Evolutionary conservation across 179 eudicot genomes (phyloP).

Genomic region (Pouteria campechiana): DNA sequence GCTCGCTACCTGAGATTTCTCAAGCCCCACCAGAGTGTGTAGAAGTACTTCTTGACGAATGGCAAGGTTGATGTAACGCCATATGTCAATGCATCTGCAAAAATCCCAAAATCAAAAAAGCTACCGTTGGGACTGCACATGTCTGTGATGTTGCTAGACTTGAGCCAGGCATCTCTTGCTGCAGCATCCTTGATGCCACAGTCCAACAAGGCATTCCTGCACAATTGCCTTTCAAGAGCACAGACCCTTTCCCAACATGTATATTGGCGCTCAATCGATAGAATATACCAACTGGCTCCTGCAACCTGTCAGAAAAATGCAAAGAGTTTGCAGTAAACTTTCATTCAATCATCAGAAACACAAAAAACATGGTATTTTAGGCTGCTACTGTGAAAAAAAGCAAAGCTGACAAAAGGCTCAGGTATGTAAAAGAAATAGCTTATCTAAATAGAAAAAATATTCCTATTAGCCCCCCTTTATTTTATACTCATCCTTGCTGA

Average conservation of each 20-base stretch:
- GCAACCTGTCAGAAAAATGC: slow-evolving; percentile 12
- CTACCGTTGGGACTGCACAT: slow-evolving; percentile 9
- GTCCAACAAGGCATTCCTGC: slow-evolving; percentile 11
- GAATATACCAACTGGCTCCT: slow-evolving; percentile 38
- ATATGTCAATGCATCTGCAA: slow-evolving; percentile 12
- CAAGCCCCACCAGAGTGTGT: slow-evolving; percentile 40
- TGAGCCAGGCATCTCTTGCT: slow-evolving; percentile 9
- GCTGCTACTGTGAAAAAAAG: no score
- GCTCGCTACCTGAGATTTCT: slow-evolving; percentile 21
- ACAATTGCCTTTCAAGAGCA: slow-evolving; percentile 2
- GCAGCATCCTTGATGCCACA: slow-evolving; percentile 9
- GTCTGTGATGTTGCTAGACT: slow-evolving; percentile 14
- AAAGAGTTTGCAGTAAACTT: neutral
- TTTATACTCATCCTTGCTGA: no score
- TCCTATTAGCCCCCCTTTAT: no score
- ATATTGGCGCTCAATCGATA: slow-evolving; percentile 30
- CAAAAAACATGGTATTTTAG: no score
- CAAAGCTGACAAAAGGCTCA: no score
- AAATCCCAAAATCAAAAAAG: slow-evolving; percentile 25
- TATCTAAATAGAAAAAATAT: no score
- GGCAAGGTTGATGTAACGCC: slow-evolving; percentile 8
- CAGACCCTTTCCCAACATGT: slow-evolving; percentile 28
- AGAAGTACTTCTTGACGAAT: slow-evolving; percentile 18
- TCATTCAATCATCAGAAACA: neutral
- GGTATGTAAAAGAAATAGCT: no score